Conservation (phyloP, 169 alveolate genomes). For the Cryptosporidium andersoni region DNA sequence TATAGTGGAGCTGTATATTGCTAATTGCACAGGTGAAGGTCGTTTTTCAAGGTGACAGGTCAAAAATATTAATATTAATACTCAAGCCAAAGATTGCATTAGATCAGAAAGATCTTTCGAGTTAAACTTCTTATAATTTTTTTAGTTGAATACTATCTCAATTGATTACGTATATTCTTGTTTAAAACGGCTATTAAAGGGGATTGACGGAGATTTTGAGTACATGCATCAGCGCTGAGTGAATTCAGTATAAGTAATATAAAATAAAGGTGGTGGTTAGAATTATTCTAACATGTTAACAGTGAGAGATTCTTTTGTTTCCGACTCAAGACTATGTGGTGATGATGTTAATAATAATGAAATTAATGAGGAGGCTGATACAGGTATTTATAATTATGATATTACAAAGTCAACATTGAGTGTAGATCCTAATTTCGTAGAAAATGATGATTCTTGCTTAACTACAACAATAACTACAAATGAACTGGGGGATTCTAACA, state of each 20-base stretch:
- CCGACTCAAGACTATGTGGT: background rate
- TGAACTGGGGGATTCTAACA: conserved; percentile 65
- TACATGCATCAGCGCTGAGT: conserved; percentile 33
- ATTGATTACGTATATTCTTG: background rate
- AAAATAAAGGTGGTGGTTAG: background rate
- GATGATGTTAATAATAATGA: conserved; percentile 12
- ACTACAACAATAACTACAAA: conserved; percentile 67
- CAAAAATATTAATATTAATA: conserved; percentile 1
- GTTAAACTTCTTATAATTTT: background rate
- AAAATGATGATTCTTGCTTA: conserved; percentile 66
- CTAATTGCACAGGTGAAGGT: conserved; percentile 5
- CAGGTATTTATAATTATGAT: conserved; percentile 65
- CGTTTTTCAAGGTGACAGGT: conserved; percentile 41
- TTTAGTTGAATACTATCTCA: background rate
- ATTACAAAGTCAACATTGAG: conserved; percentile 28
- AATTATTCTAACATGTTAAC: too few species aligned
- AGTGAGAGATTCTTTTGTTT: too few species aligned
- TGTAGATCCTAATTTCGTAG: conserved; percentile 35
- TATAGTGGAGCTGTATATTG: conserved; percentile 11
- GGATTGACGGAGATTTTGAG: conserved; percentile 43
- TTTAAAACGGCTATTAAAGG: conserved; percentile 17
- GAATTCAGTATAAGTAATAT: conserved; percentile 45
- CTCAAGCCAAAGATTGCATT: background rate
- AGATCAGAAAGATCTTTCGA: background rate
- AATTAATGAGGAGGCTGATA: conserved; percentile 10